These are phyloP conservation scores for Ciborinia camelliae DNA, from an alignment of 2,329 filamentous ascomycete species.

Conservation along the genomic window DNA sequence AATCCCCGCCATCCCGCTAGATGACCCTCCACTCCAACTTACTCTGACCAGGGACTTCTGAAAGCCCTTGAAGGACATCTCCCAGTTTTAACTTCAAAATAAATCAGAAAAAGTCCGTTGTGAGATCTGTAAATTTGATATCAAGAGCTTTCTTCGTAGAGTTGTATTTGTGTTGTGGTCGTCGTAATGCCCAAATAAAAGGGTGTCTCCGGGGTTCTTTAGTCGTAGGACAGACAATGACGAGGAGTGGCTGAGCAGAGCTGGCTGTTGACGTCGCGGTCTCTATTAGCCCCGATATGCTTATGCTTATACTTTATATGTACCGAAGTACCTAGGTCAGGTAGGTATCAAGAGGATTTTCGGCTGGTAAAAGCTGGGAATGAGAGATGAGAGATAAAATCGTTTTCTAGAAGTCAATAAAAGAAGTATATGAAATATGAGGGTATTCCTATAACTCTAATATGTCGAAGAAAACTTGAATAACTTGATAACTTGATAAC, in stretches of 20 bases:
- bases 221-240: constrained; percentile 28
- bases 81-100: constrained; percentile 18
- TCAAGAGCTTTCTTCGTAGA: neutral
- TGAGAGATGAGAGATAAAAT: neutral
- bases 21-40: constrained; percentile 40
- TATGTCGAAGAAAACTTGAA: constrained; percentile 2
- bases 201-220: constrained; percentile 6
- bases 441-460: constrained; percentile 3
- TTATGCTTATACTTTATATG: no score
- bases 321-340: no score
- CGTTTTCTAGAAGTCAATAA: neutral
- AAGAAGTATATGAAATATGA: constrained; percentile 1
- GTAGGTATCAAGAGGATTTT: constrained; percentile 10
- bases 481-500: no score
- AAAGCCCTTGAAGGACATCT: constrained; percentile 96
- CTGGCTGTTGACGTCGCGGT: constrained; percentile 9
- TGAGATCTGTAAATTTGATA: neutral
- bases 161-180: neutral
- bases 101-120: neutral
- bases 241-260: constrained; percentile 33
- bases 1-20: constrained; percentile 28
- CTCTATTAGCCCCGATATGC: constrained; percentile 15
- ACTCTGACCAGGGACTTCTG: constrained; percentile 85
- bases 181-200: neutral
- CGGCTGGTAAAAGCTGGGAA: neutral